Conservation (phyloP, 768 basidiomycete species). For the Pholiota microspora region DNA sequence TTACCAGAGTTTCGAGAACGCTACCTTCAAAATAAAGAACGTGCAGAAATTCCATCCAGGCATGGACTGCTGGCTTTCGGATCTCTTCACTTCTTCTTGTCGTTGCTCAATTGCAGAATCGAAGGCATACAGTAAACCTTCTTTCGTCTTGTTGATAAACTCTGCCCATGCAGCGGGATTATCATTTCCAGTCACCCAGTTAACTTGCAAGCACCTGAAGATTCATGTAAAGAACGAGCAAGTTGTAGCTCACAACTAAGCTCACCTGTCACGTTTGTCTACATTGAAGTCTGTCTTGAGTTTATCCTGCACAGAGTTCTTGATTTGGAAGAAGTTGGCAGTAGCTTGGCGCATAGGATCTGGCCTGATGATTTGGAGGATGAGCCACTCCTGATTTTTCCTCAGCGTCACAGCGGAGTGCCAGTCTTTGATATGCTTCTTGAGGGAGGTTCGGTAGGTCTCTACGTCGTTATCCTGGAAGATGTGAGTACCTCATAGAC, state of each 20-base stretch:
- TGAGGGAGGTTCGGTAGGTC: slow-evolving; percentile 71
- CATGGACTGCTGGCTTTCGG: slow-evolving; percentile 86
- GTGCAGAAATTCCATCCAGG: slow-evolving; percentile 99
- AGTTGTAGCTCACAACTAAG: background rate
- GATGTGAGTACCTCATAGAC: background rate
- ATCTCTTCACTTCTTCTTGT: slow-evolving; percentile 88
- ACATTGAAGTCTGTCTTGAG: slow-evolving; percentile 89
- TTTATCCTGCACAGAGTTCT: slow-evolving; percentile 84
- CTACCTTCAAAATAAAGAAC: slow-evolving; percentile 92
- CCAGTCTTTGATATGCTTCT: slow-evolving; percentile 94
- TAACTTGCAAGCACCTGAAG: slow-evolving; percentile 75
- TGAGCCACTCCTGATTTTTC: slow-evolving; percentile 92
- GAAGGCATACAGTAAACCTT: slow-evolving; percentile 82
- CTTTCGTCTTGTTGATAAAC: slow-evolving; percentile 84
- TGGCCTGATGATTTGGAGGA: slow-evolving; percentile 80
- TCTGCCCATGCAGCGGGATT: slow-evolving; percentile 88
- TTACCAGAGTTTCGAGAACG: slow-evolving; percentile 2
- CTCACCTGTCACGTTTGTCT: slow-evolving; percentile 82
- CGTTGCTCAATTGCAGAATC: slow-evolving; percentile 73
- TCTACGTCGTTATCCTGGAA: slow-evolving; percentile 62
- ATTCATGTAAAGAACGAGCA: slow-evolving; percentile 10
- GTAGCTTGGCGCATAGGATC: slow-evolving; percentile 53
- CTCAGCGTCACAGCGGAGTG: slow-evolving; percentile 58
- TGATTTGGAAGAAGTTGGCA: slow-evolving; percentile 79
- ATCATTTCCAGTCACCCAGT: slow-evolving; percentile 68